Conservation (phyloP, 441 rosid genomes). For the Adansonia rubrostipa region DNA sequence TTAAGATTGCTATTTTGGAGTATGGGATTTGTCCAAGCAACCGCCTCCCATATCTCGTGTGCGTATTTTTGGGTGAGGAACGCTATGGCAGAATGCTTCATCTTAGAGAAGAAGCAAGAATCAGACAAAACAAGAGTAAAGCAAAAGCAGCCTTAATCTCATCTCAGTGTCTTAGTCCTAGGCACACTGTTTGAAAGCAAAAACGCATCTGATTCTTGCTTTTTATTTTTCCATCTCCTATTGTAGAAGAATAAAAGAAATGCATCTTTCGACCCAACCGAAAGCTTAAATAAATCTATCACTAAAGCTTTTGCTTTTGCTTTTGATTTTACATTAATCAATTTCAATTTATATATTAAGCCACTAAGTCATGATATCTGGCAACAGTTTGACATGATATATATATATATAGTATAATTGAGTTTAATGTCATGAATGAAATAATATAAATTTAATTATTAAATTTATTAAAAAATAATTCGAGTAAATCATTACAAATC, state of each 20-base stretch:
- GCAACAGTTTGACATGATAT: too few species aligned
- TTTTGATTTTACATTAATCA: not conserved
- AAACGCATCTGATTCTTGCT: conserved; percentile 3
- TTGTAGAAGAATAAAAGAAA: not conserved
- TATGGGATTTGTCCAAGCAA: too few species aligned
- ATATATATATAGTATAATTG: too few species aligned
- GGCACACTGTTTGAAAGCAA: not conserved
- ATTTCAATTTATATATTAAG: not conserved
- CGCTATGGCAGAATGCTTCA: not conserved
- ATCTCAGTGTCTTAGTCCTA: not conserved
- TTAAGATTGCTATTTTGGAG: too few species aligned
- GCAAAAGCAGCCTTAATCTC: not conserved
- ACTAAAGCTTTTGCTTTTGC: not conserved
- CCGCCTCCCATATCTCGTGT: too few species aligned
- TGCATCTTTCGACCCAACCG: not conserved
- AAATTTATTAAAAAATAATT: too few species aligned
- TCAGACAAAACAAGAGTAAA: not conserved
- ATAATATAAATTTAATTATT: too few species aligned
- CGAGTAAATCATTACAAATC: too few species aligned
- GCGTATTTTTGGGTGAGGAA: too few species aligned
- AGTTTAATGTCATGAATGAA: too few species aligned
- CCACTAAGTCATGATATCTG: too few species aligned
- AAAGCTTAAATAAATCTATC: not conserved
- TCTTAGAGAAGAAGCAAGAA: not conserved
- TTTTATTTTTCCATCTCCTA: not conserved